Conservation (phyloP, 2,329 filamentous ascomycete genomes). For the Ophiocordyceps polyrhachis-furcata region DNA sequence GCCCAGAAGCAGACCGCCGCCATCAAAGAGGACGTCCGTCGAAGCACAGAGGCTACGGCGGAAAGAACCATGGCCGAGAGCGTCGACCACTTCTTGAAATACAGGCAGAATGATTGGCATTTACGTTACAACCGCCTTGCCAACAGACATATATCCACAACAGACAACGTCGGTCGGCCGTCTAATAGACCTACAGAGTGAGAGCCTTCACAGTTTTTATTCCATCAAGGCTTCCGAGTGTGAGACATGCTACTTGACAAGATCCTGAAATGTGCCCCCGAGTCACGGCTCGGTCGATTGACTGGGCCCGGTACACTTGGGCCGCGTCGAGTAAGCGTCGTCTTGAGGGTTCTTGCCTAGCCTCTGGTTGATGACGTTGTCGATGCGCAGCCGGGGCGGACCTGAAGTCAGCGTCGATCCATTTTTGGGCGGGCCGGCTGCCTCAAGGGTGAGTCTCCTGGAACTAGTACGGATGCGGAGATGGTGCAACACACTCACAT, state of each 20-base stretch:
- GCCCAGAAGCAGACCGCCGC: constrained; percentile 47
- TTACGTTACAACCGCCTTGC: background rate
- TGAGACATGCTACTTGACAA: no score
- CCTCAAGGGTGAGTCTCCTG: background rate
- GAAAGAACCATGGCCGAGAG: constrained; percentile 41
- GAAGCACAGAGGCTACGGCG: constrained; percentile 31
- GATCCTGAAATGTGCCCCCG: background rate
- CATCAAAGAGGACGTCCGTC: constrained; percentile 39
- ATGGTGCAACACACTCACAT: constrained; percentile 10
- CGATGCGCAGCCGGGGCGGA: constrained; percentile 18
- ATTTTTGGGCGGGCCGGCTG: constrained; percentile 19
- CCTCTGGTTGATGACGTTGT: constrained; percentile 19
- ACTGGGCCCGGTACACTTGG: background rate
- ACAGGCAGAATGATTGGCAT: constrained; percentile 33
- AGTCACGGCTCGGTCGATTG: background rate
- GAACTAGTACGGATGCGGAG: background rate
- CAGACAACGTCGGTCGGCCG: background rate
- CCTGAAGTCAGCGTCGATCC: constrained; percentile 16
- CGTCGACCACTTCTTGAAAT: constrained; percentile 59
- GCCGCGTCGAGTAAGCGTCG: background rate
- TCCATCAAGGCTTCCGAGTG: no score
- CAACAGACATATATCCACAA: background rate
- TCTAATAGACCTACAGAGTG: background rate
- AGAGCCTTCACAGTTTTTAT: background rate
- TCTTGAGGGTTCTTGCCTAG: constrained; percentile 4